A percentile compares a stretch with the other conserved stretches of the same genome.
Conservation (phyloP, 2,329 filamentous ascomycete species). For the Coniochaeta prunicola region DNA sequence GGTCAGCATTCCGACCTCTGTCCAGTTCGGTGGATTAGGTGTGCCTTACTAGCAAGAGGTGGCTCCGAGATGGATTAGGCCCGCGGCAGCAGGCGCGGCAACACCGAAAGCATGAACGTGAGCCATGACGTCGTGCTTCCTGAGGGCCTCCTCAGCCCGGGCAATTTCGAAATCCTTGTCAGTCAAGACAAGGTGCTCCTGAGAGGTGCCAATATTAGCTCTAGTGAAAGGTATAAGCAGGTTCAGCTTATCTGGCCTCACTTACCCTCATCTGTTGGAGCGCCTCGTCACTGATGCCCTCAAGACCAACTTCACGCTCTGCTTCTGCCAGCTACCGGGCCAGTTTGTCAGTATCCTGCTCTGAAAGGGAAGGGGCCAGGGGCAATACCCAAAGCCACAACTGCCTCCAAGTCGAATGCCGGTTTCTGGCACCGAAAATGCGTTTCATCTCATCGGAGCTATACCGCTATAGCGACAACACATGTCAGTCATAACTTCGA, state of each 20-base stretch:
- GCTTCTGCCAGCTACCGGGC: conserved; percentile 75
- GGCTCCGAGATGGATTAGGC: conserved; percentile 70
- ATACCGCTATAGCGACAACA: conserved; percentile 61
- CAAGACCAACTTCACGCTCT: conserved; percentile 73
- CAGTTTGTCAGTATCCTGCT: too few relatives aligned
- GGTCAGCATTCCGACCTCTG: not conserved
- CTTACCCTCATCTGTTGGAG: conserved; percentile 73
- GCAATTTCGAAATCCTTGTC: conserved; percentile 73
- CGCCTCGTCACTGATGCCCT: conserved; percentile 63
- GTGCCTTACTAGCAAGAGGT: conserved; percentile 37
- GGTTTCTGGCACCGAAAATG: conserved; percentile 71
- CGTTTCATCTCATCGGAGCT: conserved; percentile 67
- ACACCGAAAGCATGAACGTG: conserved; percentile 70
- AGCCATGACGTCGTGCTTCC: conserved; percentile 56
- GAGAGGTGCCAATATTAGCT: too few relatives aligned
- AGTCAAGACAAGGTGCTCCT: conserved; percentile 63
- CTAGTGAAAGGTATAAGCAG: too few relatives aligned
- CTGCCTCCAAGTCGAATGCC: conserved; percentile 73
- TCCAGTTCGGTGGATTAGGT: too few relatives aligned
- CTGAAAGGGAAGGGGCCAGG: too few relatives aligned
- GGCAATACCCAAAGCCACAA: conserved; percentile 87
- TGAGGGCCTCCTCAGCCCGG: conserved; percentile 66
- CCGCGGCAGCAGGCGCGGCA: conserved; percentile 70
- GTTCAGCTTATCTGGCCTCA: too few relatives aligned
- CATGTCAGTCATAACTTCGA: too few relatives aligned